Percentiles rank a stretch among this genome's conserved stretches.
Conservation (phyloP, 179 eudicot genomes). For the Dionaea muscipula region DNA sequence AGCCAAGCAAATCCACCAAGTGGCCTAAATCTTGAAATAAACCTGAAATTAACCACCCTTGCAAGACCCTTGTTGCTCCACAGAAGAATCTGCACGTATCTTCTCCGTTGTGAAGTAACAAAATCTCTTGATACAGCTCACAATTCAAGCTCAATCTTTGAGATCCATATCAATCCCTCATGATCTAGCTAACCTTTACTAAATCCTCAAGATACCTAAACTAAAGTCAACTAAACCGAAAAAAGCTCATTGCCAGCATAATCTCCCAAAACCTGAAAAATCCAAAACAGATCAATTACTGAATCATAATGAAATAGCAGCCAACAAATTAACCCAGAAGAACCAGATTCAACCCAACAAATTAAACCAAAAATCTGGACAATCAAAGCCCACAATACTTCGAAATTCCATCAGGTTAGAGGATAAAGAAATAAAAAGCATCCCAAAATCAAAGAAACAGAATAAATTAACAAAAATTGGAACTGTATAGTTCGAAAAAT, state of each 20-base stretch:
- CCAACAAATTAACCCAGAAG: background rate
- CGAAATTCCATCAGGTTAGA: too few species aligned
- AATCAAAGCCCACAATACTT: background rate
- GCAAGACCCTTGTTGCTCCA: constrained; percentile 1
- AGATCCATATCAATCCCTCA: background rate
- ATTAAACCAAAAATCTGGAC: background rate
- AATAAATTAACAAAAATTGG: too few species aligned
- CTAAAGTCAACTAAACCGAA: background rate
- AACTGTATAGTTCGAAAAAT: too few species aligned
- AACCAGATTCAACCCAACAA: background rate
- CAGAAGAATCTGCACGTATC: constrained; percentile 7
- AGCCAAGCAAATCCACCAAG: constrained; percentile 20
- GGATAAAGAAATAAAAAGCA: background rate
- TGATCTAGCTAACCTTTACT: background rate
- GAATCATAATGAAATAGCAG: background rate
- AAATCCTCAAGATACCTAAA: background rate
- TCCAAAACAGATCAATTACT: background rate
- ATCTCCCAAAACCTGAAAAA: background rate
- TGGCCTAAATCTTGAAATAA: constrained; percentile 2
- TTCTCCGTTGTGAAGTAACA: background rate
- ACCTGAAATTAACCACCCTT: constrained; percentile 3
- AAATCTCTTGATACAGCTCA: background rate
- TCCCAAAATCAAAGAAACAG: background rate
- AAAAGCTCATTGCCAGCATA: background rate
- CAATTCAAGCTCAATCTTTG: constrained; percentile 3